Conservation (phyloP, 2,329 filamentous ascomycete species). For the Chaetoscypha palmicola region DNA sequence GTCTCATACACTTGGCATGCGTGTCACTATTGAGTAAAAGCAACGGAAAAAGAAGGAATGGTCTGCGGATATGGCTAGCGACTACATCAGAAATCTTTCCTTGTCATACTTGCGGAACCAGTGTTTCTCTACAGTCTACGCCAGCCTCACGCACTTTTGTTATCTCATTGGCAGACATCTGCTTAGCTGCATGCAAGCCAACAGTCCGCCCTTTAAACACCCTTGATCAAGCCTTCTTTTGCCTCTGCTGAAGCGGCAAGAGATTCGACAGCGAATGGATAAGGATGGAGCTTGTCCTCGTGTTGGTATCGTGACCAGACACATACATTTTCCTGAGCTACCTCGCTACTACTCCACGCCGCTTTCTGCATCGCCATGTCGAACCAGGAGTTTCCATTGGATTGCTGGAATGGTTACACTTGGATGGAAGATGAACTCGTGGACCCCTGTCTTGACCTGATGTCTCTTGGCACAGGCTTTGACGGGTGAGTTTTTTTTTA, state of each 20-base stretch:
- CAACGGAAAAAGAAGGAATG: too few relatives aligned
- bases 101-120: too few relatives aligned
- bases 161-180: too few relatives aligned
- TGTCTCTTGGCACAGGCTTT: slow-evolving; percentile 11
- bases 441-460: slow-evolving; percentile 17
- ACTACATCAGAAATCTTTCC: too few relatives aligned
- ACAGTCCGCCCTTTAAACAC: neutral
- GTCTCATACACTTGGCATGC: too few relatives aligned
- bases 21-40: too few relatives aligned
- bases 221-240: too few relatives aligned
- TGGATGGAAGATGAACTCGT: slow-evolving; percentile 14
- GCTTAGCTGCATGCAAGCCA: too few relatives aligned
- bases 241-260: neutral
- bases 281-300: neutral
- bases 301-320: neutral
- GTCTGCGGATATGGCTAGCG: too few relatives aligned
- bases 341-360: slow-evolving; percentile 7
- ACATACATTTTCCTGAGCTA: neutral
- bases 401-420: slow-evolving; percentile 1
- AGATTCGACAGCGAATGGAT: too few relatives aligned
- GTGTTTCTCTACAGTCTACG: too few relatives aligned
- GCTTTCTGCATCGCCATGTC: slow-evolving; percentile 18
- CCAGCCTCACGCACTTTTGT: too few relatives aligned
- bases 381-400: slow-evolving; percentile 4
- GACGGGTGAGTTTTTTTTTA: slow-evolving; percentile 22